Conservation (phyloP, 2,329 filamentous ascomycete species). For the Pseudogymnoascus sp. region DNA sequence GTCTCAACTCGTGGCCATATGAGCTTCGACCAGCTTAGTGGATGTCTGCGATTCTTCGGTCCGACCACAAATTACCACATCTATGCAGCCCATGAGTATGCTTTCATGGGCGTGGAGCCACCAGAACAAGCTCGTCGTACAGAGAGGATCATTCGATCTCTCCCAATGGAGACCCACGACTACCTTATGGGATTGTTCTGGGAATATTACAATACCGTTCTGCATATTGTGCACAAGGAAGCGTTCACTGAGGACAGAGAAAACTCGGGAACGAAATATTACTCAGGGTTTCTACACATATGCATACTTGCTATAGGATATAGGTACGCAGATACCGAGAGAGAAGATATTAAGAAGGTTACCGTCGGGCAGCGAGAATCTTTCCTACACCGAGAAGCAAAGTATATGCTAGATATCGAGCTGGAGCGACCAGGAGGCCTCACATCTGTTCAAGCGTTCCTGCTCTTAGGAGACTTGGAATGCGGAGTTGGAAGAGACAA, state of each 20-base stretch:
- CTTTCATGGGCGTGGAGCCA: constrained; percentile 31
- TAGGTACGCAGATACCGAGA: constrained; percentile 40
- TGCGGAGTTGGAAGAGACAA: constrained; percentile 46
- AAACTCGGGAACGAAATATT: constrained; percentile 39
- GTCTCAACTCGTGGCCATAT: constrained; percentile 42
- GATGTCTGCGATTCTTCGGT: constrained; percentile 44
- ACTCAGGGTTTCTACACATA: constrained; percentile 45
- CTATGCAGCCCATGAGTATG: constrained; percentile 34
- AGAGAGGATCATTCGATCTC: constrained; percentile 39
- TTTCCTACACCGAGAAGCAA: constrained; percentile 45
- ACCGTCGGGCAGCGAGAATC: constrained; percentile 40
- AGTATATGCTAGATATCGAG: constrained; percentile 45
- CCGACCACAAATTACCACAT: constrained; percentile 47
- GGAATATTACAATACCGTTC: constrained; percentile 41
- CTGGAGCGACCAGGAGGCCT: constrained; percentile 45
- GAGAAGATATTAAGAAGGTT: constrained; percentile 41
- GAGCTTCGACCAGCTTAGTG: constrained; percentile 43
- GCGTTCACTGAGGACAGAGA: constrained; percentile 42
- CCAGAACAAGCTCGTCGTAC: constrained; percentile 39
- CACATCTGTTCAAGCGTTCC: constrained; percentile 42
- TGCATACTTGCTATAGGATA: constrained; percentile 45
- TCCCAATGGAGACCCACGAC: constrained; percentile 40
- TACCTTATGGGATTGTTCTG: constrained; percentile 46
- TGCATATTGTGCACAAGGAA: constrained; percentile 41
- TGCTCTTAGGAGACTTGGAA: constrained; percentile 45